phyloP scores from a whole-genome alignment of 2,329 filamentous ascomycete genomes.

The Myriosclerotinia scirpicola region DNA sequence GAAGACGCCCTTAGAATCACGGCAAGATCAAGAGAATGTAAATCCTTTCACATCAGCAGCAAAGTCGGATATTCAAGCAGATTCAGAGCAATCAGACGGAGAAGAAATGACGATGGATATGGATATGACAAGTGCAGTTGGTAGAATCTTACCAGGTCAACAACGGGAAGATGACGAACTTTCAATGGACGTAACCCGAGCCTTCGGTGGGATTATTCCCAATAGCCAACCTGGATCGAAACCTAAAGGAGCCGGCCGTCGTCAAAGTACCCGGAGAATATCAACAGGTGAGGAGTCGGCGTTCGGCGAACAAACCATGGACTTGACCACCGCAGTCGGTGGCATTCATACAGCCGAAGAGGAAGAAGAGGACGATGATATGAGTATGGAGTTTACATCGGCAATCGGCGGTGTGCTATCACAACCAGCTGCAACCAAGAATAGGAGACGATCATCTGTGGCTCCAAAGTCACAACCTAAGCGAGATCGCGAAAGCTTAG shows the following conservation, averaged over 20 bases:
- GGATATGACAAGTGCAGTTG: constrained; percentile 57
- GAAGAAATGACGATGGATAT: constrained; percentile 55
- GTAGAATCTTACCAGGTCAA: constrained; percentile 48
- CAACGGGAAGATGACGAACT: constrained; percentile 52
- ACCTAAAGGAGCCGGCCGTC: constrained; percentile 37
- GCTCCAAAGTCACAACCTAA: constrained; percentile 24
- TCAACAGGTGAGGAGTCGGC: constrained; percentile 39
- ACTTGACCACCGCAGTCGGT: constrained; percentile 57
- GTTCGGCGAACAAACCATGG: constrained; percentile 48
- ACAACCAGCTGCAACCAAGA: constrained; percentile 41
- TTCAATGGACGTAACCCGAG: constrained; percentile 92
- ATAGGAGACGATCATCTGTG: constrained; percentile 29
- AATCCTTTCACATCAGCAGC: constrained; percentile 47
- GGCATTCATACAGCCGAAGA: constrained; percentile 47
- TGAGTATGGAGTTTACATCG: constrained; percentile 77
- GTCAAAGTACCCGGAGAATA: constrained; percentile 43
- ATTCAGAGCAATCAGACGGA: constrained; percentile 35
- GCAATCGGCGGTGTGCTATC: constrained; percentile 58
- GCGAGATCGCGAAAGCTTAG: constrained; percentile 42
- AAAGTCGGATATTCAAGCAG: constrained; percentile 27
- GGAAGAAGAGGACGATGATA: constrained; percentile 58
- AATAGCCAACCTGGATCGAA: constrained; percentile 36
- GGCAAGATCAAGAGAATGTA: constrained; percentile 50
- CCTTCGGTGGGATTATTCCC: constrained; percentile 72
- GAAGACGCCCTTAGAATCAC: constrained; percentile 46